A percentile compares a stretch with the other conserved stretches of the same genome.
Evolutionary conservation across 140 eudicot genomes (phyloP).

Genomic region (Flaveria floridana): DNA sequence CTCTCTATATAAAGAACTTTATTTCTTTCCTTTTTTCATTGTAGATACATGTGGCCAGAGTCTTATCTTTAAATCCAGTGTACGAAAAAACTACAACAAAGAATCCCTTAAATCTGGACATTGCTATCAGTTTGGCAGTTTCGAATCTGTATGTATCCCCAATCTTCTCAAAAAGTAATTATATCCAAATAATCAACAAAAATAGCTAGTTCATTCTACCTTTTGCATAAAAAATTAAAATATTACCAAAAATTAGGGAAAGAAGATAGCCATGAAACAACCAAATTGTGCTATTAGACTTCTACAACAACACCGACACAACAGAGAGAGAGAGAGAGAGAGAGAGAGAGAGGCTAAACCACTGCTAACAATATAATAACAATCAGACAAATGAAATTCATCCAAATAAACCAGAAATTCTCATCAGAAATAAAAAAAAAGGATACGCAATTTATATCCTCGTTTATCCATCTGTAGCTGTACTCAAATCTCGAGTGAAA

Average conservation of each 20-base stretch:
- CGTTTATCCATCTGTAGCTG: conserved; percentile 59
- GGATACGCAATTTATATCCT: conserved; percentile 96
- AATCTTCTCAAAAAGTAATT: conserved; percentile 14
- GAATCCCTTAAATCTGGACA: conserved; percentile 16
- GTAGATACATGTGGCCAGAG: neutral
- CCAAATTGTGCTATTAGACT: conserved; percentile 23
- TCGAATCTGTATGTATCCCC: conserved; percentile 15
- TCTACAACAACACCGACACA: conserved; percentile 4
- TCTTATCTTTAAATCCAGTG: conserved; percentile 4
- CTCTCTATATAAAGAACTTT: neutral
- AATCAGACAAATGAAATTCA: conserved; percentile 18
- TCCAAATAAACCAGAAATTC: conserved; percentile 7
- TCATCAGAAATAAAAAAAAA: conserved; percentile 7
- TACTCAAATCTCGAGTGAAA: conserved; percentile 10
- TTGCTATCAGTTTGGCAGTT: neutral
- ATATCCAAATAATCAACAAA: conserved; percentile 10
- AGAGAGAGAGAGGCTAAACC: neutral
- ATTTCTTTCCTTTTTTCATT: neutral
- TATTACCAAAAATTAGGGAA: conserved; percentile 11
- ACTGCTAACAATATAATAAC: neutral
- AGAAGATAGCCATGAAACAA: conserved; percentile 22
- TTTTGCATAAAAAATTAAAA: neutral
- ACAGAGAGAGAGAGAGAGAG: neutral
- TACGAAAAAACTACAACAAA: neutral
- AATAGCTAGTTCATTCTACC: conserved; percentile 9